Base-by-base conservation (phyloP, 257 asterid species). In the Striga asiatica region DNA sequence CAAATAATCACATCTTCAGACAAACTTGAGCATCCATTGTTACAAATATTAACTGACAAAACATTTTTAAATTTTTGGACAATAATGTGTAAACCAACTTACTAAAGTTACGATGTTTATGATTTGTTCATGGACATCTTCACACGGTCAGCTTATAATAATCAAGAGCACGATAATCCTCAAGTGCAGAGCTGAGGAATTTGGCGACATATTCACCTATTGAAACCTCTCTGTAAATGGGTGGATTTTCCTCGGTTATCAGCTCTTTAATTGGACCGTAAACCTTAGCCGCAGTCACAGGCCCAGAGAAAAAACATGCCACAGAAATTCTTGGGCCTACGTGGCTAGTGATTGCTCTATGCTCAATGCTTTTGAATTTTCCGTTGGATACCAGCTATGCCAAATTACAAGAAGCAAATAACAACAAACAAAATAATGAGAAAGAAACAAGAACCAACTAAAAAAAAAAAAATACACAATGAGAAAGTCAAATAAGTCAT, bases 211-310 rank as follows among this genome's bases (percentile, higher is more conserved):
- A 77, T 2, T 82, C 92, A 54, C 63, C 65, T 6, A 79, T 3
- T 0, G 50, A 27, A 7, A 60, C 74, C 17, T 58, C 69, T 47
- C 54, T 69, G 50, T 75, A 81, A 8, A 70, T 11, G 1, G 74
- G 65, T 0, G 92, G 84, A 57, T 64, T 73, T 12, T 66, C 69
- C 57, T 79, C 67, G 2, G 87, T 67, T 27, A 74, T 21, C 28
- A 82, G 64, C 58, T 82, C 81, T 31, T 70, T 54, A 23, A 78
- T 74, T 7, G 91, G 86, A 10, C 78, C 76, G 39, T 74, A 78
- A 47, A 47, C 9, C 45, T 58, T 32, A 62, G 19, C 60, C 38
- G 29, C 25, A 50, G 14, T 22, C 52, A 58, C 10, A 42, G 69
- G 35, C 21, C 59, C 62, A 6, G 64, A 53, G 39, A 81, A 69